These are phyloP conservation scores for Cryptococcus sp. DNA, from an alignment of 1,284 basidiomycete species.

Conservation along the genomic window DNA sequence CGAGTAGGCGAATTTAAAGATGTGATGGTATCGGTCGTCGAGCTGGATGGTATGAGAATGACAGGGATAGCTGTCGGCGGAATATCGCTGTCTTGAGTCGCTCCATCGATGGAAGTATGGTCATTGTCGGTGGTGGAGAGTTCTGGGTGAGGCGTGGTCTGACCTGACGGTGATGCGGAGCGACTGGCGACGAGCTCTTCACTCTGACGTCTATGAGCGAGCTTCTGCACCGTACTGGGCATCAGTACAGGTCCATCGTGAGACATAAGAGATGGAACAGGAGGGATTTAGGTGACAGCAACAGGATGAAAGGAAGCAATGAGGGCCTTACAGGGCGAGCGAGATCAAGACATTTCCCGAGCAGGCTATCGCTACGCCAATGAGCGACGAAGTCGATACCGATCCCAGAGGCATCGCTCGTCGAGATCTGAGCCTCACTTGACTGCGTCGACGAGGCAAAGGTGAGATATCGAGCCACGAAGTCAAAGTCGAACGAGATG, in stretches of 20 bases:
- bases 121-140: background rate
- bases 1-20: no score
- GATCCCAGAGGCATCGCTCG: constrained; percentile 3
- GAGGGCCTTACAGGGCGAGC: constrained; percentile 58
- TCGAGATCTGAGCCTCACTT: no score
- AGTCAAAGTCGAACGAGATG: no score
- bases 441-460: no score
- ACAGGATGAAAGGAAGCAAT: background rate
- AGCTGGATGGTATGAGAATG: constrained; percentile 4
- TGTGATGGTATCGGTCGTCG: no score
- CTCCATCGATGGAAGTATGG: no score
- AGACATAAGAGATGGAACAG: background rate
- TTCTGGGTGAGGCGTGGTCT: background rate
- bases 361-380: constrained; percentile 79
- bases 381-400: constrained; percentile 51
- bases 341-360: constrained; percentile 83
- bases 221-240: constrained; percentile 70
- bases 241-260: background rate
- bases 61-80: constrained; percentile 6
- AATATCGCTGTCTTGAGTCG: no score
- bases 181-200: constrained; percentile 13
- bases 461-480: no score
- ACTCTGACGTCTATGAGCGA: constrained; percentile 76
- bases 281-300: no score
- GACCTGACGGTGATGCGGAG: background rate